Conservation (phyloP, 164 flowering plant genomes). For the Buxus sempervirens region DNA sequence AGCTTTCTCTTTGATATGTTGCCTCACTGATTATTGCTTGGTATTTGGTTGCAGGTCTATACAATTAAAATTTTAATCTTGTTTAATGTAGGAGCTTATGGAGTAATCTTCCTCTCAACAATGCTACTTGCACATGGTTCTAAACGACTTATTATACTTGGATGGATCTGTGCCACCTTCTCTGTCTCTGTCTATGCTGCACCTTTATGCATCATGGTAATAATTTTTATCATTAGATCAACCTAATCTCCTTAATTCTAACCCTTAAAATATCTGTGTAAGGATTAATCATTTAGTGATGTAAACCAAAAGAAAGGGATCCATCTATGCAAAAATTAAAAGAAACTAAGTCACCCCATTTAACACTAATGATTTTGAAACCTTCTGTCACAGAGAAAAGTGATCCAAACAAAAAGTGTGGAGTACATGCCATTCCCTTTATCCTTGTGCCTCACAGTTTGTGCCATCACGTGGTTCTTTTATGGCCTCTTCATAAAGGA, state of each 20-base stretch:
- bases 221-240: no score
- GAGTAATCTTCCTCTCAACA: constrained; percentile 20
- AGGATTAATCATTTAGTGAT: no score
- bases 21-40: not conserved
- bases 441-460: constrained; percentile 61
- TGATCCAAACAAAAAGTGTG: no score
- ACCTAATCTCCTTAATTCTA: not conserved
- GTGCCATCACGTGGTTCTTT: no score
- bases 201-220: constrained; percentile 76
- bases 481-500: constrained; percentile 59
- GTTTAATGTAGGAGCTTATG: constrained; percentile 39
- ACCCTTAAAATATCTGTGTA: no score
- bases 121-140: no score
- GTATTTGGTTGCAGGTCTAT: constrained; percentile 39
- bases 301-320: no score
- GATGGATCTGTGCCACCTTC: constrained; percentile 64
- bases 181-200: constrained; percentile 64
- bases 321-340: no score
- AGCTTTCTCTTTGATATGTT: not conserved
- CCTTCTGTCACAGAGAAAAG: no score
- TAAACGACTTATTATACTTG: constrained; percentile 31
- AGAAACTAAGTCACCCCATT: no score
- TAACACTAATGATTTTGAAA: no score
- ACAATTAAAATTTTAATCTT: constrained; percentile 31
- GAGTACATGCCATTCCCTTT: no score